Evolutionary conservation across 257 asterid species (phyloP), one percentile per base, ranked within the genome.

Genomic region (Euphrasia confusa): DNA sequence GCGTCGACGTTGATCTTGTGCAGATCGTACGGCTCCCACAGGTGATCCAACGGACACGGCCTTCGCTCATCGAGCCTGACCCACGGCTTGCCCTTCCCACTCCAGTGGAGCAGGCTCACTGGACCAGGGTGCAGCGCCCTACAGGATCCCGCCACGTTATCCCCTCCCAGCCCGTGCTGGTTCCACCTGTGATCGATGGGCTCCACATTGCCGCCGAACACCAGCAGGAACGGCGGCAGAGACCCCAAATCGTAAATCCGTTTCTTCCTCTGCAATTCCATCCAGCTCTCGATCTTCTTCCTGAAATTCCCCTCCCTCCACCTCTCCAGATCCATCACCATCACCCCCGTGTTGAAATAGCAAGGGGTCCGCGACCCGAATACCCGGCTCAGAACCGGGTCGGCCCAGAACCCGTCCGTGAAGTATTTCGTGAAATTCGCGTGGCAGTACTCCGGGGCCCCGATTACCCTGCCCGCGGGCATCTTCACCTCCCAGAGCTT

Each of bases 371-470:
- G 60, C 4, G 89, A 77, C 65, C 78, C 80, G 82, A 88, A 85
- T 0, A 67, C 83, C 63, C 77, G 56, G 56, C 76, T 54, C 37
- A 88, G 8, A 0, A 14, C 62, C 57, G 91, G 89, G 84, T 88
- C 89, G 65, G 87, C 68, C 94, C 96, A 88, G 81, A 88, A 85
- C 0, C 59, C 28, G 0, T 80, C 88, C 2, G 87, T 88, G 79
- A 85, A 88, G n/a, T 88, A 88, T 5, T 78, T 78, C 0, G 94
- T 83, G 71, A 88, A 85, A 58, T 88, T 85, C 1, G 94, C 91
- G 79, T 88, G 96, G 63, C 96, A 88, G 39, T 88, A 88, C 10
- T 85, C 89, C 15, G 96, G 96, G 0, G 94, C 96, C 42, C 94
- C 94, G 68, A 83, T 78, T 0, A 76, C 68, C 2, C 70, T 71